Percentiles rank a stretch among this genome's conserved stretches.
Conservation (phyloP, 2,329 filamentous ascomycete species). For the Exophiala mesophila region DNA sequence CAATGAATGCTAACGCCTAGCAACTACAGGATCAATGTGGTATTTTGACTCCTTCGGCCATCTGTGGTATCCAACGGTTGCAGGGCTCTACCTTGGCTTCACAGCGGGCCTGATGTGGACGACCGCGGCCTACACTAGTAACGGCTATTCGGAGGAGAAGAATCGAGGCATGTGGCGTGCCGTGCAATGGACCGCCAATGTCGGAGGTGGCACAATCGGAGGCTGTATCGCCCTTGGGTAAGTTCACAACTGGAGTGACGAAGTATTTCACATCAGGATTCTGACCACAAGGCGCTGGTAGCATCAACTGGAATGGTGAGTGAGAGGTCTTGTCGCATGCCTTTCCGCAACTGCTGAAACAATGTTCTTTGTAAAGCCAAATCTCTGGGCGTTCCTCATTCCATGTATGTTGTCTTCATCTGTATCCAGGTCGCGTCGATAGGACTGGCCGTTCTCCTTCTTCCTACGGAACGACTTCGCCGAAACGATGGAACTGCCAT, state of each 20-base stretch:
- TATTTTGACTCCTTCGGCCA: conserved; percentile 19
- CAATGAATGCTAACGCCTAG: too few species aligned
- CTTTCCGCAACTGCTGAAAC: neutral
- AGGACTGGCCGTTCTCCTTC: conserved; percentile 9
- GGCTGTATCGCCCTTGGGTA: conserved; percentile 14
- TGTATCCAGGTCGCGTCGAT: conserved; percentile 12
- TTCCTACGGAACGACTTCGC: conserved; percentile 15
- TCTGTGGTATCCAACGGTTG: conserved; percentile 16
- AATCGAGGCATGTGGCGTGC: conserved; percentile 15
- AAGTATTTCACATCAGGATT: neutral
- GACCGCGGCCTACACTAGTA: neutral
- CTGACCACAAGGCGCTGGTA: neutral
- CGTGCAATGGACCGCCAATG: conserved; percentile 13
- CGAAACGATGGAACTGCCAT: conserved; percentile 24
- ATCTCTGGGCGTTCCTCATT: conserved; percentile 9
- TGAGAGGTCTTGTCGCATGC: neutral
- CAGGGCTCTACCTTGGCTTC: conserved; percentile 12
- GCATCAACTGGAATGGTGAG: neutral
- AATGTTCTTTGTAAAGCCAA: conserved; percentile 10
- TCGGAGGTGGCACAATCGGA: conserved; percentile 14
- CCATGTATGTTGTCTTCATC: conserved; percentile 19
- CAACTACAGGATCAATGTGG: conserved; percentile 12
- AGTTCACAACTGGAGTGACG: neutral
- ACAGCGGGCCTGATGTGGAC: neutral
- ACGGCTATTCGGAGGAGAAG: conserved; percentile 10